Conservation (phyloP, 805 yeast genomes). For the Metschnikowia vanudenii region DNA sequence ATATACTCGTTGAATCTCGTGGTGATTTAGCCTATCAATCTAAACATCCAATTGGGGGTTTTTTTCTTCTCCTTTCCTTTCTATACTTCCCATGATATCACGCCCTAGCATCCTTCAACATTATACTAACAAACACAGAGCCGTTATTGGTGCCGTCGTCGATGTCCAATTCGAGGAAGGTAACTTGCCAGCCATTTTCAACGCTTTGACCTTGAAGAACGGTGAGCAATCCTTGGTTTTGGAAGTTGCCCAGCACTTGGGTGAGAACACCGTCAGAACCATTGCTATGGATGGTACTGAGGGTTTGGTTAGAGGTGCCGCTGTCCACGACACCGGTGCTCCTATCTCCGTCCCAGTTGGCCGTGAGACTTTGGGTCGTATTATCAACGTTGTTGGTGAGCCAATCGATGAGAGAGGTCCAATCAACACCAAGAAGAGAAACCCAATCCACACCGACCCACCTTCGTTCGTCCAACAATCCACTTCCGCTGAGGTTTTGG, state of each 20-base stretch:
- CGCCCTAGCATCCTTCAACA: no score
- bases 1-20: no score
- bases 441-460: slow-evolving; percentile 99
- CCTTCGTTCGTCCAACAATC: slow-evolving; percentile 96
- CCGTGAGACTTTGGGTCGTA: slow-evolving; percentile 98
- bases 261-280: slow-evolving; percentile 99
- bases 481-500: slow-evolving; percentile 95
- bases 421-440: slow-evolving; percentile 84
- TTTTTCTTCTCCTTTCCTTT: no score
- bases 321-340: slow-evolving; percentile 92
- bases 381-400: slow-evolving; percentile 97
- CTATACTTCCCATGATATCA: no score
- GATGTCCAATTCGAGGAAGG: slow-evolving; percentile 98
- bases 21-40: no score
- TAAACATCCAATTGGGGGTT: no score
- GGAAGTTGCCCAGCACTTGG: slow-evolving; percentile 99
- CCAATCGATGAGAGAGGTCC: slow-evolving; percentile 99
- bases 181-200: slow-evolving; percentile 93
- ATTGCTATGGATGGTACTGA: slow-evolving; percentile 99
- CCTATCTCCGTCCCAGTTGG: slow-evolving; percentile 99
- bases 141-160: slow-evolving; percentile 99
- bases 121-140: slow-evolving; percentile 53
- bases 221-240: slow-evolving; percentile 79
- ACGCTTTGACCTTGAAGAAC: slow-evolving; percentile 88
- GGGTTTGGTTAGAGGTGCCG: slow-evolving; percentile 97